Conservation (phyloP, 225 moss, liverwort and hornwort species). For the Asterella californica region DNA sequence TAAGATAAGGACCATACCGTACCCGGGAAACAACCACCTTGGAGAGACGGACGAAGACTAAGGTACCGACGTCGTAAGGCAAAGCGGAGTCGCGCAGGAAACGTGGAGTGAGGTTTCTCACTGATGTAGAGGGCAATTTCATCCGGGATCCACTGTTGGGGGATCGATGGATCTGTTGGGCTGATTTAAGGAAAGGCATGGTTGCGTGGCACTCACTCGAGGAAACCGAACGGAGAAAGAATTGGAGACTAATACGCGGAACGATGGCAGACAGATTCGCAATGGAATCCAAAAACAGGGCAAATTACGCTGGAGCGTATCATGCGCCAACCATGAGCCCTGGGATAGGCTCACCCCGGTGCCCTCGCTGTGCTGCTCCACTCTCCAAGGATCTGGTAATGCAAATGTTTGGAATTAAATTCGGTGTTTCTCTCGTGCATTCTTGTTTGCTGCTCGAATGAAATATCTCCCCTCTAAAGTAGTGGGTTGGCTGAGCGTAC, state of each 20-base stretch:
- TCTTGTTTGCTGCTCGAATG: background rate
- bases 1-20: too few species aligned
- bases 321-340: conserved; percentile 82
- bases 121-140: too few species aligned
- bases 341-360: conserved; percentile 81
- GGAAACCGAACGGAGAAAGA: background rate
- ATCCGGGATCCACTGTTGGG: too few species aligned
- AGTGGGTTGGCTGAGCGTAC: too few species aligned
- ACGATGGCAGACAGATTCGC: conserved; percentile 23
- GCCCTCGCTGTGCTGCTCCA: conserved; percentile 94
- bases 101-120: too few species aligned
- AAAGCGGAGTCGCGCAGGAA: too few species aligned
- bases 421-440: conserved; percentile 16
- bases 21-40: too few species aligned
- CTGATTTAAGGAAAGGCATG: background rate
- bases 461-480: background rate
- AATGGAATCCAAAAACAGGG: conserved; percentile 18
- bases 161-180: background rate
- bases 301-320: conserved; percentile 51
- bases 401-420: conserved; percentile 1
- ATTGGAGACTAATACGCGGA: background rate
- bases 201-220: background rate
- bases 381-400: conserved; percentile 85
- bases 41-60: too few species aligned
- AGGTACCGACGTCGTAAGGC: too few species aligned